phyloP scores from a whole-genome alignment of 352 stramenopile genomes.

The Pythium graminicola region DNA sequence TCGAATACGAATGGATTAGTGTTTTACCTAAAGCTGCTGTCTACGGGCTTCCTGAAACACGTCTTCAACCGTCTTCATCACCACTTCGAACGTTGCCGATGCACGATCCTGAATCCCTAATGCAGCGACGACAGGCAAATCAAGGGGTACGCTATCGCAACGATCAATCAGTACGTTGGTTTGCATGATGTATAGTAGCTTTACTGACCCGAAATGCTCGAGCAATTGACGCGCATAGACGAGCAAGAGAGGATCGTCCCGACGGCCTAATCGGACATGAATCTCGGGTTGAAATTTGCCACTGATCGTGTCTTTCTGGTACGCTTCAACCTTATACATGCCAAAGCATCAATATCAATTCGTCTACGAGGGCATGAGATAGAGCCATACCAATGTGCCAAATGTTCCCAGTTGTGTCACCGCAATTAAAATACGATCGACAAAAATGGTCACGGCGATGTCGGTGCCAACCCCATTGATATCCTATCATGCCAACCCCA shows the following conservation, averaged over 20 bases:
- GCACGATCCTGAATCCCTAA: conserved; percentile 76
- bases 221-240: conserved; percentile 80
- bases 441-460: conserved; percentile 69
- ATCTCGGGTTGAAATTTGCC: conserved; percentile 75
- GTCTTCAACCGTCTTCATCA: conserved; percentile 60
- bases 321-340: conserved; percentile 68
- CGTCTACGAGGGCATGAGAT: too few relatives aligned
- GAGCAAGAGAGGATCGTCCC: conserved; percentile 75
- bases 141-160: conserved; percentile 52
- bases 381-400: conserved; percentile 50
- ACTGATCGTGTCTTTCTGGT: conserved; percentile 70
- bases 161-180: too few relatives aligned
- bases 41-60: conserved; percentile 28
- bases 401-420: conserved; percentile 80
- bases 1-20: too few relatives aligned
- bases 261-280: conserved; percentile 61
- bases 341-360: too few relatives aligned
- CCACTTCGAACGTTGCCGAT: conserved; percentile 57
- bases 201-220: conserved; percentile 68
- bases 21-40: not conserved
- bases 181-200: too few relatives aligned
- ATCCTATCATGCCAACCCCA: conserved; percentile 40
- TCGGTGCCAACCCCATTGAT: conserved; percentile 72
- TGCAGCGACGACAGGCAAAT: conserved; percentile 59
- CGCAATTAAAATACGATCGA: conserved; percentile 74